Base-by-base conservation (phyloP, 225 moss, liverwort and hornwort genomes). In the Lunularia cruciata region DNA sequence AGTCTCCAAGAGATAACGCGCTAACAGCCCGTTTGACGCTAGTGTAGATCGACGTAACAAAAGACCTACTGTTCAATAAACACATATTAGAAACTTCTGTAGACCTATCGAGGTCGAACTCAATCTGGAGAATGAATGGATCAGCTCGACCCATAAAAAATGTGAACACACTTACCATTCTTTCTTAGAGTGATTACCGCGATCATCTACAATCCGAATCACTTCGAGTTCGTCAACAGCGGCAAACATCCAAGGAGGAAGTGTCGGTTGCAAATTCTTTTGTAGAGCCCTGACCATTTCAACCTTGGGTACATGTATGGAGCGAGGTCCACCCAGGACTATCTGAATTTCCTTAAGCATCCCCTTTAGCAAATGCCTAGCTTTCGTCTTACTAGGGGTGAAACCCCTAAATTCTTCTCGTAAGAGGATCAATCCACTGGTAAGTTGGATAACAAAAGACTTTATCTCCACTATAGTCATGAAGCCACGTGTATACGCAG, bases 171-270 rank as follows among this genome's bases (percentile, higher is more conserved):
- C 16, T 16, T 43, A 43, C 43, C 16, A 1, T 43, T 10, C 11
- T 9, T 23, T 52, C 54, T 38, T 5, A 1, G 37, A 19, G 10
- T 10, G 60, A 10, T 60, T 60, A 5, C 37, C 60, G 11, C 36
- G 60, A 60, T 38, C n/a, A 60, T 60, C 60, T 37, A 76, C 38
- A 10, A 80, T 67, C 16, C 75, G 75, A 65, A 80, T 76, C 31
- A 76, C 51, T 63, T 76, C 55, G 23, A 71, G 40, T 33, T 80
- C 75, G 42, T 80, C 80, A 22, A 57, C 46, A 48, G 53, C 59
- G n/a, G 78, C 71, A 31, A 78, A 83, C 69, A 83, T 77, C 82
- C 82, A 83, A 6, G 78, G 74, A 22, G 82, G 82, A 18, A 83
- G 75, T 12, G 59, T 72, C 28, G 34, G 59, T 47, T 53, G 67